These are phyloP conservation scores for Begonia loranthoides DNA, from an alignment of 306 rosid genomes.

Conservation along the genomic window DNA sequence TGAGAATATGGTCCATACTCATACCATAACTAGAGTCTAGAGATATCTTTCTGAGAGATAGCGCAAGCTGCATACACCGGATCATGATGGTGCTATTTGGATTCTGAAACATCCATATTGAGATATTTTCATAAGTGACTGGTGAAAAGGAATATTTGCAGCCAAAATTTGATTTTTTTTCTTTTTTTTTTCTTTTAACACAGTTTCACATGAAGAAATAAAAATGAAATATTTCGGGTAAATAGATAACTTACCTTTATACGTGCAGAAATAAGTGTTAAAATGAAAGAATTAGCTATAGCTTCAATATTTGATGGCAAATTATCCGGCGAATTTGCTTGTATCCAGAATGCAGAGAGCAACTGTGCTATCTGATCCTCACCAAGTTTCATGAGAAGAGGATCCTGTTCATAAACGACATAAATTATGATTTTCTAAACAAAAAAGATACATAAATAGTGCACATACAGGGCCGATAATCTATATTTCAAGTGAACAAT, in stretches of 20 bases:
- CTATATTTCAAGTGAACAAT: slow-evolving; percentile 7
- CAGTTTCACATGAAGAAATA: neutral
- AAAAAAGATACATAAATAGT: neutral
- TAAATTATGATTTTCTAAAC: neutral
- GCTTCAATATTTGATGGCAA: slow-evolving; percentile 86
- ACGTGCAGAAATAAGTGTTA: slow-evolving; percentile 56
- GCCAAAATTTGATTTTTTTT: too few relatives aligned
- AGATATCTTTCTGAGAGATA: slow-evolving; percentile 61
- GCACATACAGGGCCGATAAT: too few relatives aligned
- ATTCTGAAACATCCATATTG: slow-evolving; percentile 38
- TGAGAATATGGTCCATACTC: slow-evolving; percentile 5
- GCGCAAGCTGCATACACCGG: slow-evolving; percentile 71
- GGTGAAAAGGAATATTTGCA: too few relatives aligned
- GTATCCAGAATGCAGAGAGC: slow-evolving; percentile 89
- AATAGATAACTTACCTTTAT: slow-evolving; percentile 35
- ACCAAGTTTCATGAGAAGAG: slow-evolving; percentile 51
- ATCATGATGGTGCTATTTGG: slow-evolving; percentile 45
- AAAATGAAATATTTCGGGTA: too few relatives aligned
- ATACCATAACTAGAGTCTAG: slow-evolving; percentile 61
- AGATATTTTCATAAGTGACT: slow-evolving; percentile 2
- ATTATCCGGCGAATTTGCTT: slow-evolving; percentile 72
- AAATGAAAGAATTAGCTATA: slow-evolving; percentile 57
- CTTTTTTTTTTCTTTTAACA: neutral
- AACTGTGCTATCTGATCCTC: slow-evolving; percentile 86
- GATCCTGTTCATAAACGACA: slow-evolving; percentile 39